phyloP scores from a whole-genome alignment of 1,284 basidiomycete genomes.

The Ceratobasidium sp. region DNA sequence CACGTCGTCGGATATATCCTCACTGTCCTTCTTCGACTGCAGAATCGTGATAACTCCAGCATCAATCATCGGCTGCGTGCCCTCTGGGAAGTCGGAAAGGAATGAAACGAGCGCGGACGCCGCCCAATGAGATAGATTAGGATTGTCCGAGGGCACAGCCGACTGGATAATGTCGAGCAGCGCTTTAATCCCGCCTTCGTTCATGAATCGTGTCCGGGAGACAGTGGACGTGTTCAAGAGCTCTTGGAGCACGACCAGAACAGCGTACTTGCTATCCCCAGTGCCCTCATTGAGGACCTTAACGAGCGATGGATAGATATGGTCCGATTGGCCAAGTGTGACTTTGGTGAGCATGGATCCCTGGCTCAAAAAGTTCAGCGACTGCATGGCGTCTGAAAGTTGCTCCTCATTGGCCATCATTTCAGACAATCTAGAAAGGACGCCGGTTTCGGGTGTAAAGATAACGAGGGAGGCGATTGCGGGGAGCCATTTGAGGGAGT shows the following conservation, averaged over 20 bases:
- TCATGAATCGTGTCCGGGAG: slow-evolving; percentile 7
- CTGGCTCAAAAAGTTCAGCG: not conserved
- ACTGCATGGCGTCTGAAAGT: slow-evolving; percentile 3
- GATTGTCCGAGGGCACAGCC: not conserved
- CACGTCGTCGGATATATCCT: not conserved
- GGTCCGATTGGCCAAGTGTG: slow-evolving; percentile 7
- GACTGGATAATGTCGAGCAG: slow-evolving; percentile 7
- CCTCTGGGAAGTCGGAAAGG: slow-evolving; percentile 20
- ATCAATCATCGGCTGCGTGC: slow-evolving; percentile 1
- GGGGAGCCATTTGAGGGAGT: not conserved
- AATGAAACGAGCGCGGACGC: not conserved
- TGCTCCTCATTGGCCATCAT: slow-evolving; percentile 27
- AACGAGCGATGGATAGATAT: slow-evolving; percentile 16
- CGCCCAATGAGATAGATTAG: not conserved
- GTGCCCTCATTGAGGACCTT: slow-evolving; percentile 16
- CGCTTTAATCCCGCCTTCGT: slow-evolving; percentile 24
- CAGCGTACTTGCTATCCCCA: not conserved
- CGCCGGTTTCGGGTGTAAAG: slow-evolving; percentile 8
- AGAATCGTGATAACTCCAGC: slow-evolving; percentile 19
- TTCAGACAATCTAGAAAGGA: not conserved
- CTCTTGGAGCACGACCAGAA: not conserved
- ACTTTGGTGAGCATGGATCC: slow-evolving; percentile 3
- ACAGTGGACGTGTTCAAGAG: slow-evolving; percentile 2
- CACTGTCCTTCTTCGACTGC: slow-evolving; percentile 4
- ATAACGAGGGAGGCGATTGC: slow-evolving; percentile 27